Conservation (phyloP, 73 alveolate species). For the Uronychia binucleata region DNA sequence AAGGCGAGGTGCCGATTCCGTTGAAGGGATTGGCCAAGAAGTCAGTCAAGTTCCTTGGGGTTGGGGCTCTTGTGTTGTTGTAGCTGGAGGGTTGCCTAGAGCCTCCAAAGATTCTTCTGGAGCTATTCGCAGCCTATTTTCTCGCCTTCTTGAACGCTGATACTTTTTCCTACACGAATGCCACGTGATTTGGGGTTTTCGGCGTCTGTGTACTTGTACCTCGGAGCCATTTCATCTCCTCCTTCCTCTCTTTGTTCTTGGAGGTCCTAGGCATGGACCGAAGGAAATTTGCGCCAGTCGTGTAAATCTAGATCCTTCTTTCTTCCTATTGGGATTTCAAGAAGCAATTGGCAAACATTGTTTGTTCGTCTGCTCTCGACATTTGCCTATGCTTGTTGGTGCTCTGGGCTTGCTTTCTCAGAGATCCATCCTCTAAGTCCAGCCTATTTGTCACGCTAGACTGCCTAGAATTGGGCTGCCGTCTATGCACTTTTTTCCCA, state of each 20-base stretch:
- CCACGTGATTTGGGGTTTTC: background rate
- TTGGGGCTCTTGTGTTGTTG: background rate
- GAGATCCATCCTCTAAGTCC: background rate
- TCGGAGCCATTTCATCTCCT: background rate
- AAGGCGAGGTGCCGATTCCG: too few relatives aligned
- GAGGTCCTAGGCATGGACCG: background rate
- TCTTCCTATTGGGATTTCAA: background rate
- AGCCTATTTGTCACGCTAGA: background rate
- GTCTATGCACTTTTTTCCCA: background rate
- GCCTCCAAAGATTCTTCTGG: background rate
- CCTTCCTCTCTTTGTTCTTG: background rate
- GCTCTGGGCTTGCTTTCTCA: background rate
- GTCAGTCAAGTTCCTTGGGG: background rate
- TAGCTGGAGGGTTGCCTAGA: background rate
- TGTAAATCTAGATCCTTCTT: background rate
- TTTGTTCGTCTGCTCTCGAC: background rate
- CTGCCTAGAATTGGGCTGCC: background rate
- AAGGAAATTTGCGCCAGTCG: background rate
- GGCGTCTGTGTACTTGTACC: background rate
- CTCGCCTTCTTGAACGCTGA: background rate
- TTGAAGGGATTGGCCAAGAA: background rate
- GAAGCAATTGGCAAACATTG: background rate
- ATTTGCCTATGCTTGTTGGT: background rate
- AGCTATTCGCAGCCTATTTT: background rate
- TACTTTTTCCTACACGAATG: background rate